Evolutionary conservation across 768 basidiomycete species (phyloP).

Genomic region (Amanita muscaria): DNA sequence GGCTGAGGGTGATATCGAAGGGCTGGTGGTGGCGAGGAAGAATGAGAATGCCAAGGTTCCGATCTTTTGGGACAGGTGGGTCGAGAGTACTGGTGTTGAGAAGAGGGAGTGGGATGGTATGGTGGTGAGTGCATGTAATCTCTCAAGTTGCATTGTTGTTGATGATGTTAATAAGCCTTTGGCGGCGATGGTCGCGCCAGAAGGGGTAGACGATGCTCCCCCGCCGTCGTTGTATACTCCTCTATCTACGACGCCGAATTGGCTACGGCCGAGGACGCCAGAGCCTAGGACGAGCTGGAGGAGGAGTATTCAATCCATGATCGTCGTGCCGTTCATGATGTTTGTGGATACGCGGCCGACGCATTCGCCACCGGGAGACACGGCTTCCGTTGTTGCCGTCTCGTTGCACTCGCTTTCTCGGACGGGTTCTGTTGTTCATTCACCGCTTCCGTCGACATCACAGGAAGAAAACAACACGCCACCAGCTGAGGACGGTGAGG

Average conservation of each 20-base stretch:
- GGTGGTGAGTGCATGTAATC: conserved; percentile 11
- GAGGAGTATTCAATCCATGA: neutral
- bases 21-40: no score
- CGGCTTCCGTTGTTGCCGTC: neutral
- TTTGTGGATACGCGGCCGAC: neutral
- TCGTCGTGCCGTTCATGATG: neutral
- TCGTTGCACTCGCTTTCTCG: neutral
- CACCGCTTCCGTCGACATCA: neutral
- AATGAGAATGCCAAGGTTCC: no score
- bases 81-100: no score
- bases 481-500: neutral
- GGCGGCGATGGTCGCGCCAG: neutral
- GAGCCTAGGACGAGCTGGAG: neutral
- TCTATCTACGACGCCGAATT: neutral
- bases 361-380: neutral
- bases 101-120: conserved; percentile 9
- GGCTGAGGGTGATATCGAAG: no score
- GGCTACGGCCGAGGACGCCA: neutral
- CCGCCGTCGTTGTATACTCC: neutral
- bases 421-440: no score
- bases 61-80: no score
- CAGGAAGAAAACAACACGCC: neutral
- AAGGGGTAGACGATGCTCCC: neutral
- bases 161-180: conserved; percentile 9
- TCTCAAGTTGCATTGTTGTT: no score